phyloP scores from a whole-genome alignment of 108 stramenopile species.

The Mediolabrus comicus region DNA sequence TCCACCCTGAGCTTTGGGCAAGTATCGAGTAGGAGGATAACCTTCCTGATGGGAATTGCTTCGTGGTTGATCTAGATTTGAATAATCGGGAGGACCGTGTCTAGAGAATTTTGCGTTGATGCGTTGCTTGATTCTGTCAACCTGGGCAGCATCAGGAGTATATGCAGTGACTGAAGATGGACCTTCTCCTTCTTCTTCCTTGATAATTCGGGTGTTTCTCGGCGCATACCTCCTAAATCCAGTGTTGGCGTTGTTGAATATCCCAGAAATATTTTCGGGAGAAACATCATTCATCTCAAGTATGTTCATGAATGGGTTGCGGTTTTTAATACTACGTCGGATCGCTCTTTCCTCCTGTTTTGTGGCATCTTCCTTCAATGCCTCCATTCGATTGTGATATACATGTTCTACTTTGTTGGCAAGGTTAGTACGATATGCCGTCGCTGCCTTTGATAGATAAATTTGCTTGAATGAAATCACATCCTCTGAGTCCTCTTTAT shows the following conservation, averaged over 20 bases:
- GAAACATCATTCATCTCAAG: not conserved
- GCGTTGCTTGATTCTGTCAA: constrained; percentile 15
- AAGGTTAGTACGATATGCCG: constrained; percentile 8
- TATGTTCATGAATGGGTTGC: too few species aligned
- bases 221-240: not conserved
- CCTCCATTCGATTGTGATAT: not conserved
- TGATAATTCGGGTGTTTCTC: not conserved
- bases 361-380: constrained; percentile 6
- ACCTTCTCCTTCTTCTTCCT: not conserved
- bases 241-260: not conserved
- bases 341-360: constrained; percentile 2
- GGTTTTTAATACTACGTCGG: too few species aligned
- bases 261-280: too few species aligned
- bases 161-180: not conserved
- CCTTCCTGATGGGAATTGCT: too few species aligned
- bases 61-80: not conserved
- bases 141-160: not conserved
- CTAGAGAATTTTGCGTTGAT: constrained; percentile 7
- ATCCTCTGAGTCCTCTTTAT: constrained; percentile 15
- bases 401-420: constrained; percentile 15
- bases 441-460: constrained; percentile 24
- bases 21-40: too few species aligned
- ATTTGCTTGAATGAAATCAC: constrained; percentile 34
- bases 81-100: not conserved
- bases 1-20: not conserved